These are phyloP conservation scores for Omphalea diandra DNA, from an alignment of 441 rosid species.

Conservation along the genomic window DNA sequence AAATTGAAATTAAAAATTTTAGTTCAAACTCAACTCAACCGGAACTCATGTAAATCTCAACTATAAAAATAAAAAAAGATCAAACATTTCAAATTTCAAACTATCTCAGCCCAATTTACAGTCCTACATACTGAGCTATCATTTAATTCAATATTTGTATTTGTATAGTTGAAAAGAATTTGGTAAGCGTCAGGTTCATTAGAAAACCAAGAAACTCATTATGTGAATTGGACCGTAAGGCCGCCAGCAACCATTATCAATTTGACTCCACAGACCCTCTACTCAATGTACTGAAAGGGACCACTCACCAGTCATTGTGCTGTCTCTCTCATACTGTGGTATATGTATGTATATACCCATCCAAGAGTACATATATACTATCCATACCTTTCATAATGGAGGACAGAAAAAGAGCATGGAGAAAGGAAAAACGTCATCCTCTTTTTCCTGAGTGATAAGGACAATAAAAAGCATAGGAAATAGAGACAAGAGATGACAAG, in stretches of 20 bases:
- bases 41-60: too few relatives aligned
- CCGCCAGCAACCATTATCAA: not conserved
- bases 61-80: too few relatives aligned
- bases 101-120: too few relatives aligned
- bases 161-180: too few relatives aligned
- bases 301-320: not conserved
- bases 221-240: not conserved
- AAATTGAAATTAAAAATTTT: too few relatives aligned
- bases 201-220: not conserved
- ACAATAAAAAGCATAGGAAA: not conserved
- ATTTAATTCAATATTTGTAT: too few relatives aligned
- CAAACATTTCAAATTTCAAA: too few relatives aligned
- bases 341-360: not conserved
- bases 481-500: conserved; percentile 1
- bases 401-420: not conserved
- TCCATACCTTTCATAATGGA: not conserved
- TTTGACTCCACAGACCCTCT: not conserved
- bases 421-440: not conserved
- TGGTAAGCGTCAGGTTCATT: too few relatives aligned
- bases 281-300: not conserved
- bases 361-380: not conserved
- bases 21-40: too few relatives aligned
- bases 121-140: too few relatives aligned
- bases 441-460: not conserved
- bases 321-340: not conserved